Evolutionary conservation across 306 rosid species (phyloP).

Genomic region (Cucumis sativus): DNA sequence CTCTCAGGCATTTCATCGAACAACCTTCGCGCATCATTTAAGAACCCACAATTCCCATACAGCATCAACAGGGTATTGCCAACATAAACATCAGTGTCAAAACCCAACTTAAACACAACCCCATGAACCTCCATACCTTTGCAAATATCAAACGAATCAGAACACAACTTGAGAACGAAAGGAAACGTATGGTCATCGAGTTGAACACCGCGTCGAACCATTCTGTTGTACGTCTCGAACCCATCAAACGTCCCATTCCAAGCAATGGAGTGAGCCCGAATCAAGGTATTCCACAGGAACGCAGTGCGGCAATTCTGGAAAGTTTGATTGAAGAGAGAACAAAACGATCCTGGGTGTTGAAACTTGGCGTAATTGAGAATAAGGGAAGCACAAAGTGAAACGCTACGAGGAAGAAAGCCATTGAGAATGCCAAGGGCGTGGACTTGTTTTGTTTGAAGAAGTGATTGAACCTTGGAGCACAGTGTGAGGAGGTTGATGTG

Average conservation of each 20-base stretch:
- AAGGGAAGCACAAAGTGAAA: constrained; percentile 66
- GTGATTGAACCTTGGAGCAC: constrained; percentile 21
- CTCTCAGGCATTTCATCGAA: constrained; percentile 70
- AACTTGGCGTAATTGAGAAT: constrained; percentile 56
- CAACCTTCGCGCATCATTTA: constrained; percentile 31
- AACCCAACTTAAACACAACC: constrained; percentile 44
- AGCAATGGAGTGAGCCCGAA: constrained; percentile 50
- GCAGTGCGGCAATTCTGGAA: constrained; percentile 36
- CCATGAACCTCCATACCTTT: constrained; percentile 83
- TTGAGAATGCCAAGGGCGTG: constrained; percentile 49
- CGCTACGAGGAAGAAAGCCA: constrained; percentile 50
- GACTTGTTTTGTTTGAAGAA: constrained; percentile 52
- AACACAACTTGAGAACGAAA: constrained; percentile 58
- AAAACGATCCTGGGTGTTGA: constrained; percentile 21
- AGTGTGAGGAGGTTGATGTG: constrained; percentile 39
- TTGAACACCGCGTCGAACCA: constrained; percentile 42
- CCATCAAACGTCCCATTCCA: constrained; percentile 34
- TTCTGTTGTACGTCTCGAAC: constrained; percentile 40
- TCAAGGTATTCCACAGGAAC: constrained; percentile 68
- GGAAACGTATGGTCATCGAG: constrained; percentile 70
- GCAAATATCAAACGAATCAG: constrained; percentile 29
- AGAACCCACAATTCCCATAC: constrained; percentile 40
- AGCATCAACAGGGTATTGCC: constrained; percentile 60
- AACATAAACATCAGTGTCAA: constrained; percentile 51
- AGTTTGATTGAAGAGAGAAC: constrained; percentile 36